A percentile compares a stretch with the other conserved stretches of the same genome.
These are phyloP conservation scores for Lactarius pseudohatsudake DNA, from an alignment of 768 basidiomycete genomes.

Conservation along the genomic window DNA sequence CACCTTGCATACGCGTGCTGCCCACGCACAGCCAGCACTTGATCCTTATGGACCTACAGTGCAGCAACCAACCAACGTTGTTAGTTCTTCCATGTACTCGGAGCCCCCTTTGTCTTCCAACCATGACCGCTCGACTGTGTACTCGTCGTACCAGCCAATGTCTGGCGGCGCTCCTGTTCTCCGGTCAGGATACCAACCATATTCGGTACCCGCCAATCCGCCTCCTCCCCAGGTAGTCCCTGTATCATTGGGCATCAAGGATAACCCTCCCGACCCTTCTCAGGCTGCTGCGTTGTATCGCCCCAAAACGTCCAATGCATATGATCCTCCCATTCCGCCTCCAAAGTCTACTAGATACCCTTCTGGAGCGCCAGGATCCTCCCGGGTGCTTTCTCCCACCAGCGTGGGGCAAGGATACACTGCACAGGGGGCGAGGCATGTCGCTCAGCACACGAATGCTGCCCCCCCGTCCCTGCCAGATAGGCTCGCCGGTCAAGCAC, in stretches of 20 bases:
- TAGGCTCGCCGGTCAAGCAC: conserved; percentile 1
- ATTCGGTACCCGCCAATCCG: conserved; percentile 28
- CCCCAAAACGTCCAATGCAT: conserved; percentile 34
- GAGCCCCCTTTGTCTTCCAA: conserved; percentile 18
- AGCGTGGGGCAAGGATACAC: conserved; percentile 9
- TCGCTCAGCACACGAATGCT: conserved; percentile 10
- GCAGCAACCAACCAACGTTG: conserved; percentile 7
- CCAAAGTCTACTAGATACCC: conserved; percentile 23
- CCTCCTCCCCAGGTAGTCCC: conserved; percentile 6
- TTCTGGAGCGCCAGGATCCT: conserved; percentile 8
- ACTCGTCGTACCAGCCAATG: conserved; percentile 34
- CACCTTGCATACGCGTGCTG: conserved; percentile 16
- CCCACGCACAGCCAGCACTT: conserved; percentile 10
- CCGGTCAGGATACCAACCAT: conserved; percentile 26
- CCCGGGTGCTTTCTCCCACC: conserved; percentile 19
- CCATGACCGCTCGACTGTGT: conserved; percentile 28
- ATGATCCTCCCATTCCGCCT: conserved; percentile 37
- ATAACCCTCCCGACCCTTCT: conserved; percentile 10
- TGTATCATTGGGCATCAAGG: conserved; percentile 8
- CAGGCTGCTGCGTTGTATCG: conserved; percentile 28
- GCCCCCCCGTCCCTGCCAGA: conserved; percentile 2
- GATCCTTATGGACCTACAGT: conserved; percentile 16
- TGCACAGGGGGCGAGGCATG: conserved; percentile 11
- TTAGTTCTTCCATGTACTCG: conserved; percentile 13
- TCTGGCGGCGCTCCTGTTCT: conserved; percentile 27